A percentile compares a stretch with the other conserved stretches of the same genome.
Conservation (phyloP, 805 yeast genomes). For the Dipodascopsis tothii region DNA sequence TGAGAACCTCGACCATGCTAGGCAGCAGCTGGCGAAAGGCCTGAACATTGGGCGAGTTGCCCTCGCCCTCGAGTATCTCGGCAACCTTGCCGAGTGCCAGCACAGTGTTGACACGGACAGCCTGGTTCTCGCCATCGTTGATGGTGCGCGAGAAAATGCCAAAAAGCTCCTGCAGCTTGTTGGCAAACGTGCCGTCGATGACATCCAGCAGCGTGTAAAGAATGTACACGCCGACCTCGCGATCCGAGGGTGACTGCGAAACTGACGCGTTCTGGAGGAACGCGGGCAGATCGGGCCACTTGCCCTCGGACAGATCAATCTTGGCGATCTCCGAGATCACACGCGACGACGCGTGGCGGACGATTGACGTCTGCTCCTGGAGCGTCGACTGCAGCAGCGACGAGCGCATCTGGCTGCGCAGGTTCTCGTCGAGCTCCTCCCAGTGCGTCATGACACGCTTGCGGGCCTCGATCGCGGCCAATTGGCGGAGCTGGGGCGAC, state of each 20-base stretch:
- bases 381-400: constrained; percentile 65
- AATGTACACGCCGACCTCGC: constrained; percentile 79
- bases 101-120: constrained; percentile 75
- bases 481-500: constrained; percentile 69
- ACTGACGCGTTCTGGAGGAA: constrained; percentile 61
- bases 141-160: constrained; percentile 63
- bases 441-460: constrained; percentile 70
- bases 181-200: constrained; percentile 47
- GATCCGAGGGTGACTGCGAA: constrained; percentile 46
- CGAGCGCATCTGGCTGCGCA: constrained; percentile 54
- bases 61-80: constrained; percentile 45
- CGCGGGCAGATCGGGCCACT: constrained; percentile 75
- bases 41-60: constrained; percentile 40
- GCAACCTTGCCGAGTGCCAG: constrained; percentile 58
- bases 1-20: constrained; percentile 70
- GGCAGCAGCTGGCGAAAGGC: constrained; percentile 66
- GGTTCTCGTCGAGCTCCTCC: constrained; percentile 36
- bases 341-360: constrained; percentile 85
- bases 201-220: constrained; percentile 72
- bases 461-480: constrained; percentile 95
- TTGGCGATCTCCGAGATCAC: constrained; percentile 81
- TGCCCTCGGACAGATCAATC: constrained; percentile 54
- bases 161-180: constrained; percentile 60
- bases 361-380: constrained; percentile 51
- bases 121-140: constrained; percentile 50